Evolutionary conservation across 441 rosid species (phyloP).

Genomic region (Manihot esculenta): DNA sequence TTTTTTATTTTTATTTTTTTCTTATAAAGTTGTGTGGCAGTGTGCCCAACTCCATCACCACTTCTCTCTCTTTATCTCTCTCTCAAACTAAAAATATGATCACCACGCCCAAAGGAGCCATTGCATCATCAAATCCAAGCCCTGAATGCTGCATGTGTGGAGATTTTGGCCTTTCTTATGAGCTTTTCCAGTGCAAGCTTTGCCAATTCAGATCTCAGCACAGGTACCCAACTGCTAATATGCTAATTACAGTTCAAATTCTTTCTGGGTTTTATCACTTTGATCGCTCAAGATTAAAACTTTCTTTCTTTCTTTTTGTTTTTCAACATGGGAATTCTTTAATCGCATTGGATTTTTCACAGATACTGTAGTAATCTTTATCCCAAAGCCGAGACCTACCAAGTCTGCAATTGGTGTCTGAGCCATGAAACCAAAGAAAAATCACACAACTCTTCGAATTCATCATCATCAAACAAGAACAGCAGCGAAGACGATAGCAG

Average conservation of each 20-base stretch:
- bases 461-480: constrained; percentile 33
- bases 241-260: background rate
- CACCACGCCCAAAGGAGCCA: constrained; percentile 16
- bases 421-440: constrained; percentile 35
- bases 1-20: background rate
- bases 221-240: constrained; percentile 37
- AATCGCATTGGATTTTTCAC: background rate
- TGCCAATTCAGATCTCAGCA: constrained; percentile 71
- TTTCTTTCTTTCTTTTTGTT: too few relatives aligned
- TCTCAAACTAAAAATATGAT: constrained; percentile 14
- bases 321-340: too few relatives aligned
- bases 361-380: constrained; percentile 70
- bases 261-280: constrained; percentile 11
- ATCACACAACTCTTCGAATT: constrained; percentile 43
- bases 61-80: constrained; percentile 2
- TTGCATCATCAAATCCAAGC: constrained; percentile 15
- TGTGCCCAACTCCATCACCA: background rate
- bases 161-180: constrained; percentile 49
- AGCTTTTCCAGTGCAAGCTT: constrained; percentile 52
- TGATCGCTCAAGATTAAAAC: background rate
- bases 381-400: constrained; percentile 52
- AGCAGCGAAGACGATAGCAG: constrained; percentile 31
- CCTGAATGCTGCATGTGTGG: constrained; percentile 73
- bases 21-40: background rate
- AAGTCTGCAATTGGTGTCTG: constrained; percentile 65